Evolutionary conservation across 2,329 filamentous ascomycete species (phyloP).

Genomic region (Ascochyta pisi): DNA sequence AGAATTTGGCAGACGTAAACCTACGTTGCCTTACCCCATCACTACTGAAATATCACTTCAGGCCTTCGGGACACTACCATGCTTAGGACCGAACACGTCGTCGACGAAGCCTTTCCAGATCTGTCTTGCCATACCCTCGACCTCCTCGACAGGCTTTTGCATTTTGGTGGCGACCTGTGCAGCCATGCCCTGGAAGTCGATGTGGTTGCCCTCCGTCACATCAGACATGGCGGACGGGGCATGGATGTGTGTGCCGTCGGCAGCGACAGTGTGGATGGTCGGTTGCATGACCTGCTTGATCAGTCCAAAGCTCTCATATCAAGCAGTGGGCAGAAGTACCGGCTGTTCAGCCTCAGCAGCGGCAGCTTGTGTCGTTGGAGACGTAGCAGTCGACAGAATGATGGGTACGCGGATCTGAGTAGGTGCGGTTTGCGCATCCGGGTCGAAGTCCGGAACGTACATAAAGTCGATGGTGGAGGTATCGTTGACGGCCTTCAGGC

Average conservation of each 20-base stretch:
- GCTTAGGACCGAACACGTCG: constrained; percentile 54
- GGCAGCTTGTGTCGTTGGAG: constrained; percentile 24
- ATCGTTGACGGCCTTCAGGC: constrained; percentile 64
- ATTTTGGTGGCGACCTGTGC: constrained; percentile 53
- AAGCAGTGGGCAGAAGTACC: constrained; percentile 26
- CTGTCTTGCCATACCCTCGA: constrained; percentile 52
- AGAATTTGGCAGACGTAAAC: background rate
- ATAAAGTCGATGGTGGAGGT: constrained; percentile 68
- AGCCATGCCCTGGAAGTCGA: constrained; percentile 64
- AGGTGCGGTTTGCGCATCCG: constrained; percentile 48
- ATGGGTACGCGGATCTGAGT: constrained; percentile 58
- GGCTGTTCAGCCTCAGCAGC: constrained; percentile 34
- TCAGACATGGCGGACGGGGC: constrained; percentile 64
- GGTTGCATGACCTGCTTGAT: constrained; percentile 59
- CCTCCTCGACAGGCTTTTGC: constrained; percentile 49
- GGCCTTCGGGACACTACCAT: constrained; percentile 28
- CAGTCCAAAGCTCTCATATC: constrained; percentile 19
- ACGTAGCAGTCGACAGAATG: constrained; percentile 44
- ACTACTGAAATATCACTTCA: constrained; percentile 10
- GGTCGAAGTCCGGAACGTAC: constrained; percentile 62
- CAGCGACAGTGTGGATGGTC: constrained; percentile 62
- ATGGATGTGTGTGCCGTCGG: constrained; percentile 55
- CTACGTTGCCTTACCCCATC: background rate
- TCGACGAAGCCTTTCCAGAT: constrained; percentile 59
- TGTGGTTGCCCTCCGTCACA: constrained; percentile 62